Percentiles rank a stretch among this genome's conserved stretches.
phyloP scores from a whole-genome alignment of 2,329 filamentous ascomycete genomes.

The Aspergillus sp. region DNA sequence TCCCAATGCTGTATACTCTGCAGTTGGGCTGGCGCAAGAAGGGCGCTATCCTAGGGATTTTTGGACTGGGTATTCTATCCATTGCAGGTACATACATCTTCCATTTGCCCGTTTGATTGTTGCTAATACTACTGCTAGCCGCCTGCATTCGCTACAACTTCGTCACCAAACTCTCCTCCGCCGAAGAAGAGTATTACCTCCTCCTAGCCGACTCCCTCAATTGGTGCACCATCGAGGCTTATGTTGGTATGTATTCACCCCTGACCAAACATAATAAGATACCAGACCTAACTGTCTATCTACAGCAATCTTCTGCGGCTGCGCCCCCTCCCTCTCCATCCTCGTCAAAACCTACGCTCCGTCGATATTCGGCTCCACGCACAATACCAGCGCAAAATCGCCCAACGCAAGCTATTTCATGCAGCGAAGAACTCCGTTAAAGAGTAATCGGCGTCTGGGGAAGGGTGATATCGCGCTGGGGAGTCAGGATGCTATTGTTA shows the following conservation, averaged over 20 bases:
- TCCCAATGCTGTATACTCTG: constrained; percentile 16
- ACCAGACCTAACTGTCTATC: no score
- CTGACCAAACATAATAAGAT: no score
- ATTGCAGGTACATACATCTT: constrained; percentile 7
- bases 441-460: not conserved
- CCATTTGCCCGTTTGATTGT: not conserved
- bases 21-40: constrained; percentile 12
- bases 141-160: constrained; percentile 19
- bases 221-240: constrained; percentile 19
- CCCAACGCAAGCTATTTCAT: not conserved
- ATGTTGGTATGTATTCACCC: constrained; percentile 10
- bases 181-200: constrained; percentile 15
- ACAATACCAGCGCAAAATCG: no score
- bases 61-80: constrained; percentile 14
- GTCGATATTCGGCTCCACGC: not conserved
- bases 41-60: constrained; percentile 11
- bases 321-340: constrained; percentile 13
- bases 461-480: not conserved
- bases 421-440: not conserved
- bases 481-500: not conserved
- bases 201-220: constrained; percentile 18
- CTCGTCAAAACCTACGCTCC: constrained; percentile 10
- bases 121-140: constrained; percentile 4
- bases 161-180: constrained; percentile 10
- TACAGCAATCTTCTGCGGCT: constrained; percentile 19